Evolutionary conservation across 129 eudicot species (phyloP).

Genomic region (Lonicera japonica): DNA sequence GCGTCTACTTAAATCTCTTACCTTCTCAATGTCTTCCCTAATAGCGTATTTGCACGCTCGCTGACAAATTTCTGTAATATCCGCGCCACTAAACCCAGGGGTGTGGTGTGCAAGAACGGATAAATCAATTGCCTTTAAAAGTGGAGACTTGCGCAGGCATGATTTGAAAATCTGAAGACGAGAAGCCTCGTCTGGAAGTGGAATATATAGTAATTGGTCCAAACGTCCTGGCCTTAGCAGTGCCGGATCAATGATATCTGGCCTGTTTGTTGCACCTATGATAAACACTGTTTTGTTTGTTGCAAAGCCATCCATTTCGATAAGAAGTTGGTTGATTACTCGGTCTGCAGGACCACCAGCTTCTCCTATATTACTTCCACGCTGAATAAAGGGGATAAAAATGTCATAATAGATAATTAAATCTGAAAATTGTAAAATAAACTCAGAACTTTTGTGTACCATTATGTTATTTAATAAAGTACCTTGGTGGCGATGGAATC

Average conservation of each 20-base stretch:
- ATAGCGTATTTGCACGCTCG: slow-evolving; percentile 60
- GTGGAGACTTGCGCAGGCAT: slow-evolving; percentile 29
- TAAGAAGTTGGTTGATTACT: slow-evolving; percentile 31
- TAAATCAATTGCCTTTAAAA: slow-evolving; percentile 20
- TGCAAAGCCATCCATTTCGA: slow-evolving; percentile 36
- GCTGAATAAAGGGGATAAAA: too few relatives aligned
- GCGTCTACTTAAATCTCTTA: slow-evolving; percentile 20
- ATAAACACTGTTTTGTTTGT: slow-evolving; percentile 36
- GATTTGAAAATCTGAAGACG: slow-evolving; percentile 34
- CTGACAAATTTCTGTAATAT: slow-evolving; percentile 45
- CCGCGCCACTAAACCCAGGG: slow-evolving; percentile 52
- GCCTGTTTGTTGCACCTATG: slow-evolving; percentile 40
- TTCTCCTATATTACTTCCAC: slow-evolving; percentile 22
- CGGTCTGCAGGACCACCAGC: slow-evolving; percentile 38
- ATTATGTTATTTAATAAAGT: not conserved
- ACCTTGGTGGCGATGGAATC: slow-evolving; percentile 32
- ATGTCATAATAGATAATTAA: too few relatives aligned
- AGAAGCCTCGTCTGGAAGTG: slow-evolving; percentile 33
- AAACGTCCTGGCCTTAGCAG: slow-evolving; percentile 35
- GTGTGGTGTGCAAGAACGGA: slow-evolving; percentile 25
- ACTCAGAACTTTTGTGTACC: too few relatives aligned
- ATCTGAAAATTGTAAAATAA: too few relatives aligned
- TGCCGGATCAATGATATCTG: slow-evolving; percentile 37
- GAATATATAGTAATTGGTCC: slow-evolving; percentile 35
- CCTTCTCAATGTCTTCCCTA: slow-evolving; percentile 58